phyloP scores from a whole-genome alignment of 129 eudicot genomes.

The Flaveria sonorensis region DNA sequence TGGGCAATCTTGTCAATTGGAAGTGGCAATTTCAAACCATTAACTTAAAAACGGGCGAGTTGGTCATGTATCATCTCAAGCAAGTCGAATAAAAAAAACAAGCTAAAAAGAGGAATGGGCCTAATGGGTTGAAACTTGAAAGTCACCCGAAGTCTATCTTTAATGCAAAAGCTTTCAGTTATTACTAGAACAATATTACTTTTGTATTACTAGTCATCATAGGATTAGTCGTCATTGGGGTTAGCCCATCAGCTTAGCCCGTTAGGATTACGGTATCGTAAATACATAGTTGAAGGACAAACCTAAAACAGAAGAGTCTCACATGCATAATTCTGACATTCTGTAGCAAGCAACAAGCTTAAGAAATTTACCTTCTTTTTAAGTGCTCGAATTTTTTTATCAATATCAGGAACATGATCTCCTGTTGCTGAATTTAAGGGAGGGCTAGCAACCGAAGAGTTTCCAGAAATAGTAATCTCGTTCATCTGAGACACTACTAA shows the following conservation, averaged over 20 bases:
- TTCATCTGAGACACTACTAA: constrained; percentile 57
- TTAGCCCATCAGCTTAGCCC: neutral
- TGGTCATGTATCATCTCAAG: neutral
- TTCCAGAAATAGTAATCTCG: constrained; percentile 53
- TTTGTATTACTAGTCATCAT: neutral
- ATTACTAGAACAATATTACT: neutral
- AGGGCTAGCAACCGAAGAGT: constrained; percentile 43
- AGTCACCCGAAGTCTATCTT: neutral
- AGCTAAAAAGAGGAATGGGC: neutral
- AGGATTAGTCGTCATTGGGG: no score
- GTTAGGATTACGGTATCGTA: neutral
- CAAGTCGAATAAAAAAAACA: neutral
- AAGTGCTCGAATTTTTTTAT: constrained; percentile 80
- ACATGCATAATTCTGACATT: neutral
- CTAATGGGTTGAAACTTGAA: neutral
- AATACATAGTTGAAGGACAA: neutral
- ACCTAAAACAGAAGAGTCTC: neutral
- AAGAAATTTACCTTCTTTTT: constrained; percentile 72
- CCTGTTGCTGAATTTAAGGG: constrained; percentile 40
- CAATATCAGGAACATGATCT: constrained; percentile 67
- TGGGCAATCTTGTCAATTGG: neutral
- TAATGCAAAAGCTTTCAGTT: neutral
- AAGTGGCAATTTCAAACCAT: constrained; percentile 3
- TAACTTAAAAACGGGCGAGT: neutral
- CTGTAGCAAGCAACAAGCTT: neutral